phyloP scores from a whole-genome alignment of 75 land plant genomes.

The Adiantum capillusveneris region DNA sequence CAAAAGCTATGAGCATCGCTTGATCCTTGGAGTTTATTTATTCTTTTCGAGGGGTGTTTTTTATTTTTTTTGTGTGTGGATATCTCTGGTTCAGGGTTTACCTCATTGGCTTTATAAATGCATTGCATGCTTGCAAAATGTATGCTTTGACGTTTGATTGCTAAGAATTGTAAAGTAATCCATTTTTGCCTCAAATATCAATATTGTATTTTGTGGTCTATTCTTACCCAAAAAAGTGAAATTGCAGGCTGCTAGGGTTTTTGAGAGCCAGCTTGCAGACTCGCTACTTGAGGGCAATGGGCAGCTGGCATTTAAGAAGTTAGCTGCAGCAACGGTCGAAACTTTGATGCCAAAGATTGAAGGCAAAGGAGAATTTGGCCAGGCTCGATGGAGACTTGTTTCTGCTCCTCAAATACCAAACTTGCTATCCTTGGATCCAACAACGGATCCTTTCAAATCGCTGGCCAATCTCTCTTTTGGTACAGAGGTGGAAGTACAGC shows the following conservation, averaged over 20 bases:
- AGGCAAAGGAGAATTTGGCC: slow-evolving; percentile 95
- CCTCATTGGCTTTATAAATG: no score
- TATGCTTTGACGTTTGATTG: no score
- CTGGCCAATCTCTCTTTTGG: slow-evolving; percentile 85
- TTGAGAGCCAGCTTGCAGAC: slow-evolving; percentile 92
- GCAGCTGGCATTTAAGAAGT: slow-evolving; percentile 92
- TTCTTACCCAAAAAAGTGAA: no score
- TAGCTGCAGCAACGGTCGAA: slow-evolving; percentile 93
- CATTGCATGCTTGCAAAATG: no score
- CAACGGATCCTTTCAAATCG: slow-evolving; percentile 88
- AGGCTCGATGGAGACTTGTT: slow-evolving; percentile 95
- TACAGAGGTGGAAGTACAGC: slow-evolving; percentile 94
- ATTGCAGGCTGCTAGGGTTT: slow-evolving; percentile 81
- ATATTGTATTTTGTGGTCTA: no score
- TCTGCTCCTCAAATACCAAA: slow-evolving; percentile 97
- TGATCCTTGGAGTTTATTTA: no score
- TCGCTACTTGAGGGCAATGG: slow-evolving; percentile 92
- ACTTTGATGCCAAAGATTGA: slow-evolving; percentile 97
- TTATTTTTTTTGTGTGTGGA: no score
- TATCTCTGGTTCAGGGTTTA: no score
- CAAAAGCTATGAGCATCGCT: no score
- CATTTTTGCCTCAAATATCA: no score
- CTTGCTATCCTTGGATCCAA: slow-evolving; percentile 77
- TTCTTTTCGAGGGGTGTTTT: no score
- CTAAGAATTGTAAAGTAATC: no score